These are phyloP conservation scores for Luvunga scandens DNA, from an alignment of 345 rosid genomes.

Conservation along the genomic window DNA sequence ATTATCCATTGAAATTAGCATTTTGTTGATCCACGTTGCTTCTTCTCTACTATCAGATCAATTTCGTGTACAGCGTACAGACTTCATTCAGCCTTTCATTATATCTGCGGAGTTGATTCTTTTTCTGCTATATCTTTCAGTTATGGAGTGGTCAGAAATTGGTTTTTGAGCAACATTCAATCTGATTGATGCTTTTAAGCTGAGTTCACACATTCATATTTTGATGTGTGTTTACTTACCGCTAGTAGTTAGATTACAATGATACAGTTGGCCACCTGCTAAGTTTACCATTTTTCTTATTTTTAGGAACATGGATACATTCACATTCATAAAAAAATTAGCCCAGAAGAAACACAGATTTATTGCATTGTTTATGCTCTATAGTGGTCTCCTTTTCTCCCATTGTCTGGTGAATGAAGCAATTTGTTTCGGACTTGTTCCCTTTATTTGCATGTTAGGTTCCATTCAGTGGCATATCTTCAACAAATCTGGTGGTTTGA, in stretches of 20 bases:
- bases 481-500: conserved; percentile 99
- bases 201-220: background rate
- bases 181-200: background rate
- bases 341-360: background rate
- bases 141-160: too few species aligned
- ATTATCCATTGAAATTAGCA: conserved; percentile 18
- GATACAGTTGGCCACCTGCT: background rate
- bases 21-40: background rate
- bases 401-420: background rate
- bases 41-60: too few species aligned
- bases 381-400: background rate
- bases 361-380: background rate
- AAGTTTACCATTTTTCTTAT: background rate
- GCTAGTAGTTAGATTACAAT: background rate
- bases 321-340: too few species aligned
- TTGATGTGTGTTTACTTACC: background rate
- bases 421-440: background rate
- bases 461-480: conserved; percentile 71
- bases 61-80: background rate
- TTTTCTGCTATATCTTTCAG: background rate
- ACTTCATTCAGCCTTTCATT: background rate
- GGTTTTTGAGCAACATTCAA: background rate
- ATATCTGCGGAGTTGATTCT: background rate
- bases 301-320: too few species aligned
- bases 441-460: conserved; percentile 35